These are phyloP conservation scores for Ustilago lituana DNA, from an alignment of 1,284 basidiomycete species.

Conservation along the genomic window DNA sequence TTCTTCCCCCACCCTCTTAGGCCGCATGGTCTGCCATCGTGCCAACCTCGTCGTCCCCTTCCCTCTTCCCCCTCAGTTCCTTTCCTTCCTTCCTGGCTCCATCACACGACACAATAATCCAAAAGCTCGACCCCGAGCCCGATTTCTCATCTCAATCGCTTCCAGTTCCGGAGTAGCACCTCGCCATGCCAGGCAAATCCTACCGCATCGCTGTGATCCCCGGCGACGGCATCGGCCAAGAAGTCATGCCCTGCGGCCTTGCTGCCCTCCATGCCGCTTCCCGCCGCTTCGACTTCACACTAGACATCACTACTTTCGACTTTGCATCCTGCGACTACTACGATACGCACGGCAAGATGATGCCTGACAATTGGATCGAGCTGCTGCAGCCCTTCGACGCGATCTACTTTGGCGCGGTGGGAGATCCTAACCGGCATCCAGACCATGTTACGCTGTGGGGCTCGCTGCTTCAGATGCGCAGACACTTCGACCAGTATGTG, in stretches of 20 bases:
- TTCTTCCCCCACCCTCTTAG: neutral
- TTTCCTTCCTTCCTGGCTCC: neutral
- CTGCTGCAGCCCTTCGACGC: conserved; percentile 67
- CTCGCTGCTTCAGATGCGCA: conserved; percentile 69
- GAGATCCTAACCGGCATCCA: conserved; percentile 62
- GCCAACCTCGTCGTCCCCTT: no score
- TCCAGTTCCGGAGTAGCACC: no score
- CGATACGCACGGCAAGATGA: conserved; percentile 67
- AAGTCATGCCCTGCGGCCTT: conserved; percentile 61
- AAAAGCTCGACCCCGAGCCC: no score
- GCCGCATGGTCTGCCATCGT: no score
- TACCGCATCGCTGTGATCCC: conserved; percentile 73
- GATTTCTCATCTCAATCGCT: no score
- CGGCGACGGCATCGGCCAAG: conserved; percentile 73
- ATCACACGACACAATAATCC: no score
- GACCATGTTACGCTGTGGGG: conserved; percentile 44
- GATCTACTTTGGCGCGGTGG: conserved; percentile 70
- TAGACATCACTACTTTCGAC: conserved; percentile 69
- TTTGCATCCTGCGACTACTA: conserved; percentile 68
- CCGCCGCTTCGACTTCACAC: conserved; percentile 64
- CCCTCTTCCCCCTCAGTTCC: neutral
- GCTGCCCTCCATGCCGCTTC: conserved; percentile 54
- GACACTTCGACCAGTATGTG: conserved; percentile 73
- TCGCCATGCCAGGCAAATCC: conserved; percentile 21
- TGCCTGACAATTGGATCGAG: conserved; percentile 68